Percentiles rank a stretch among this genome's conserved stretches.
phyloP scores from a whole-genome alignment of 2,329 filamentous ascomycete genomes.

The Fusarium sp. region DNA sequence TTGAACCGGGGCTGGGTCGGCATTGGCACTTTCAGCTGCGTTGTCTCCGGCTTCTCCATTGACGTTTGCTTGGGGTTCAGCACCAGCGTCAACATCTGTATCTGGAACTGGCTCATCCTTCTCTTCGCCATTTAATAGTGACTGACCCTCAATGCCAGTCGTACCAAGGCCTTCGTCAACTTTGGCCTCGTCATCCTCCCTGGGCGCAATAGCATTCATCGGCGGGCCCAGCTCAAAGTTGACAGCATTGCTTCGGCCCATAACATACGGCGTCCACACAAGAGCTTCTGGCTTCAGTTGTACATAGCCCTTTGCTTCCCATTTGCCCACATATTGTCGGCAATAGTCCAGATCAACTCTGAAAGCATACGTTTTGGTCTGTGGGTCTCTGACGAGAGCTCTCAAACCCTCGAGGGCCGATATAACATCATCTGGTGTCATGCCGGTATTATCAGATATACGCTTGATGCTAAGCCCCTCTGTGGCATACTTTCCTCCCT shows the following conservation, averaged over 20 bases:
- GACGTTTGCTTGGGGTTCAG: not conserved
- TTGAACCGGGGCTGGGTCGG: conserved; percentile 43
- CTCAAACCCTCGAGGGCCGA: conserved; percentile 91
- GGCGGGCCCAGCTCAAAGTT: conserved; percentile 85
- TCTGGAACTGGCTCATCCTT: conserved; percentile 17
- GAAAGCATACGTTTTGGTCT: conserved; percentile 89
- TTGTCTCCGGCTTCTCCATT: conserved; percentile 19
- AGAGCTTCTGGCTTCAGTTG: conserved; percentile 82
- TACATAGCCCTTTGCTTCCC: conserved; percentile 89
- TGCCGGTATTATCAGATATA: conserved; percentile 89
- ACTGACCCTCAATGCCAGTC: conserved; percentile 32
- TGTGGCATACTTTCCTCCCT: conserved; percentile 48
- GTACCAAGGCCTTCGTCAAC: conserved; percentile 49
- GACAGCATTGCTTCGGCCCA: conserved; percentile 85
- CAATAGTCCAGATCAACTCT: conserved; percentile 88
- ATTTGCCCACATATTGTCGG: conserved; percentile 86
- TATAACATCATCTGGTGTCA: conserved; percentile 96
- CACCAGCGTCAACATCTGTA: not conserved
- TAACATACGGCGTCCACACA: conserved; percentile 96
- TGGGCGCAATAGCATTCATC: conserved; percentile 86
- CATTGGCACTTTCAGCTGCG: conserved; percentile 37
- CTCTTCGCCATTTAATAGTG: conserved; percentile 41
- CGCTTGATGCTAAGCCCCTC: conserved; percentile 69
- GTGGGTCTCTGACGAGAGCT: conserved; percentile 87
- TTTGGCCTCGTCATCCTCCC: conserved; percentile 75